A percentile compares a stretch with the other conserved stretches of the same genome.
These are phyloP conservation scores for Delitschia confertaspora DNA, from an alignment of 495 filamentous ascomycete species.

Conservation along the genomic window DNA sequence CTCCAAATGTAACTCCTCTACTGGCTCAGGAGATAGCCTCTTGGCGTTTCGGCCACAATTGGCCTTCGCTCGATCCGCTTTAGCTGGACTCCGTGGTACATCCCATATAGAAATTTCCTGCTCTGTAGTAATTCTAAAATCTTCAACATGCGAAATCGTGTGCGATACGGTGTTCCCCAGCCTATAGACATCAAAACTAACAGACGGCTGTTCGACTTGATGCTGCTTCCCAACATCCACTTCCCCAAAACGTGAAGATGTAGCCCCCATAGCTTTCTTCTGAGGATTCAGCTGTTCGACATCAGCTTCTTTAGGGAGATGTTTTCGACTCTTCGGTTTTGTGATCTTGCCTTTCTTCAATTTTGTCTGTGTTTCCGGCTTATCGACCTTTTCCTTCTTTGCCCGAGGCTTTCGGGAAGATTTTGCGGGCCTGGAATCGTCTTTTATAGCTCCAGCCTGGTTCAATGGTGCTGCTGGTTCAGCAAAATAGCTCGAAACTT, in stretches of 20 bases:
- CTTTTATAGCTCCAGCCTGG: neutral
- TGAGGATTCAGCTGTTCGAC: neutral
- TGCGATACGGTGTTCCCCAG: no score
- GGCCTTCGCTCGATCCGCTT: neutral
- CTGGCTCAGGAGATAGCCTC: neutral
- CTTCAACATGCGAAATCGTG: neutral
- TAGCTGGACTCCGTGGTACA: slow-evolving; percentile 13
- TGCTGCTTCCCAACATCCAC: neutral
- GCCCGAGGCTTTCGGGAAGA: slow-evolving; percentile 21
- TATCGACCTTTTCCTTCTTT: slow-evolving; percentile 14
- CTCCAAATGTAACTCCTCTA: slow-evolving; percentile 29
- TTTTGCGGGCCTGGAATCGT: neutral
- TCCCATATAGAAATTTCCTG: slow-evolving; percentile 11
- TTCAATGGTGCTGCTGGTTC: neutral
- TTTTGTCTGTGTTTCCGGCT: slow-evolving; percentile 16
- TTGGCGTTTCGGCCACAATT: no score
- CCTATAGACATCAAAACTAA: no score
- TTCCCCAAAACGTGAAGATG: slow-evolving; percentile 10
- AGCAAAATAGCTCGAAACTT: slow-evolving; percentile 1
- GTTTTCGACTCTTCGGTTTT: slow-evolving; percentile 12
- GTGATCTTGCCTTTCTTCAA: slow-evolving; percentile 23
- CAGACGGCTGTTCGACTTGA: neutral
- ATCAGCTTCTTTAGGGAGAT: no score
- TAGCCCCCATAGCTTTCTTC: slow-evolving; percentile 1
- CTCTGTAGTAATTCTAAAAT: neutral